Percentiles rank a stretch among this genome's conserved stretches.
Evolutionary conservation across 2,329 filamentous ascomycete species (phyloP).

Genomic region (Diaporthe capsici): DNA sequence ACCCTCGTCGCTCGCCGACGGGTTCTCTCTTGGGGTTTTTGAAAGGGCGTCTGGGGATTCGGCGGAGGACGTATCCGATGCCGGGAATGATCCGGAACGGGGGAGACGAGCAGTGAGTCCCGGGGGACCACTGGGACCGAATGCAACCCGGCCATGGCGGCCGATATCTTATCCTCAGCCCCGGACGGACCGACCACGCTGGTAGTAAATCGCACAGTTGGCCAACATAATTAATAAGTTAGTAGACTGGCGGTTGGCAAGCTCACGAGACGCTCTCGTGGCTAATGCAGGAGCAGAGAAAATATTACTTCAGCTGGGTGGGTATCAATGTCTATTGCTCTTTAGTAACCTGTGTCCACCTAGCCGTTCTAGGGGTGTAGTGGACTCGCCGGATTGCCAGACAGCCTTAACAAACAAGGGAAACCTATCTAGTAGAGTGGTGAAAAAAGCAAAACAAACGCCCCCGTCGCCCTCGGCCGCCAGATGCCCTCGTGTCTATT

Average conservation of each 20-base stretch:
- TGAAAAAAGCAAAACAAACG: neutral
- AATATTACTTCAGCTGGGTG: neutral
- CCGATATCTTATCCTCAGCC: slow-evolving; percentile 20
- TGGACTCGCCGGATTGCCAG: neutral
- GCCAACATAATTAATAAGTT: neutral
- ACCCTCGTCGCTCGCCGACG: neutral
- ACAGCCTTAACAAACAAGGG: slow-evolving; percentile 18
- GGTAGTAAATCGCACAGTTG: neutral
- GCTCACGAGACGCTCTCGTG: neutral
- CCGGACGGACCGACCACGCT: neutral
- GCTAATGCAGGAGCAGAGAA: neutral
- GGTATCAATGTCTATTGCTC: slow-evolving; percentile 27
- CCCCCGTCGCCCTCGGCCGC: neutral
- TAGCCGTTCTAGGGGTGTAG: neutral
- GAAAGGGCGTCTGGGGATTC: neutral
- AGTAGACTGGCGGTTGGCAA: neutral
- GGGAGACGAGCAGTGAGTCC: neutral
- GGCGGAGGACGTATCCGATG: neutral
- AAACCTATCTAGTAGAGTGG: slow-evolving; percentile 2
- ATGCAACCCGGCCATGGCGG: neutral
- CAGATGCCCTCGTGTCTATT: neutral
- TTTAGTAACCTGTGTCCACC: neutral
- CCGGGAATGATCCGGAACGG: neutral
- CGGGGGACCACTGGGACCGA: neutral
- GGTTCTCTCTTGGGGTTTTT: neutral